Base-by-base conservation (phyloP, 1,139 yeast genomes). In the Hyphopichia burtonii region DNA sequence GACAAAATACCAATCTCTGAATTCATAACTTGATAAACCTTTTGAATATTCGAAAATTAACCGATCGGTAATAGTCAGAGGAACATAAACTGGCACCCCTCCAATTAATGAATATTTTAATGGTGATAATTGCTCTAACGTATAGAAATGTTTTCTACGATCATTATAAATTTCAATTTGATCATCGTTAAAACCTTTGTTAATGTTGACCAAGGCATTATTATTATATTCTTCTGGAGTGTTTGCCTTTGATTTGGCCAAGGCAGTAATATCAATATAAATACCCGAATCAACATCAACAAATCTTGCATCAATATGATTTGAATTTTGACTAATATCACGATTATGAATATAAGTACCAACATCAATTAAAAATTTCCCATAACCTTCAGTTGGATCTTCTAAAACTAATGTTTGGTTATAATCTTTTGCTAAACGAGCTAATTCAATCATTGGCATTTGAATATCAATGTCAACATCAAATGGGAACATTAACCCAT, bases 381-480 rank as follows among this genome's bases (percentile, higher is more conserved):
- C 63, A 41, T 58, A 59, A 7, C 62, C 64, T 41, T 58, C 62
- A 1, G 48, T 40, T 2, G 63, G 63, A 34, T 56, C 55, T 46
- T 76, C 81, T 19, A 73, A 54, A 15, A 77, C 66, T 28, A 76
- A 41, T 0, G 77, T 64, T 38, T 67, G 69, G 48, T 76, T 74
- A 46, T 61, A 66, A 31, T 61, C 55, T 44, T 65, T 55, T 3
- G 72, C 71, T 41, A 59, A 73, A 49, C 47, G 68, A 58, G 55
- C 74, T 36, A 76, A 46, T 40, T 54, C 54, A 41, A 73, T 52
- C 9, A 76, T 63, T 4, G 54, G 58, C 49, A 68, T 56, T 40
- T 75, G 73, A 20, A 75, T 79, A 52, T 78, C 82, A 36, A 76
- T 54, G 49, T 78, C 83, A 40, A 68, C 68, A 53, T 78, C 83